Evolutionary conservation across 2,329 filamentous ascomycete species (phyloP).

Genomic region (Neofusicoccum cordaticola): DNA sequence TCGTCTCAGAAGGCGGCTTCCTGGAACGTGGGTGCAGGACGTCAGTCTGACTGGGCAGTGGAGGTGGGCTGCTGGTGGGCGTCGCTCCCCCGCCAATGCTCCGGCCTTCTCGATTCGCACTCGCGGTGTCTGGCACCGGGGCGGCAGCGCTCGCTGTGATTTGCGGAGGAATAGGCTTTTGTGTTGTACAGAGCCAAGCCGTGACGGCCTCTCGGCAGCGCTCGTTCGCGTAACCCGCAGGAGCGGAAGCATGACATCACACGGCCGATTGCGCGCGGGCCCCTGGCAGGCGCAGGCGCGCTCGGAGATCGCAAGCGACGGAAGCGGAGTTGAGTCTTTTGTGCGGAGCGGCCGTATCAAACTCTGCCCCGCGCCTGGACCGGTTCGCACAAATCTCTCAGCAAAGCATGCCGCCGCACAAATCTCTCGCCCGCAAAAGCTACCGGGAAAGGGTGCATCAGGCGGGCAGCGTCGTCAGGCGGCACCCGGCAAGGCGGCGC

Average conservation of each 20-base stretch:
- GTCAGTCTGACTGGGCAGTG: too few relatives aligned
- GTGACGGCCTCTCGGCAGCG: background rate
- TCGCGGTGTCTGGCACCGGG: too few relatives aligned
- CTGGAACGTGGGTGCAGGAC: too few relatives aligned
- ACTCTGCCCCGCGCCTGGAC: background rate
- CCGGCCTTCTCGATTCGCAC: too few relatives aligned
- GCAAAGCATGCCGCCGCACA: background rate
- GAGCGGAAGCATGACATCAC: background rate
- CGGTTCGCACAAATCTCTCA: conserved; percentile 10
- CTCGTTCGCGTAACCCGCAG: background rate
- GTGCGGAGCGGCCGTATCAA: conserved; percentile 14
- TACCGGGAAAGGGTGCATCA: background rate
- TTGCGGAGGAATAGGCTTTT: too few relatives aligned
- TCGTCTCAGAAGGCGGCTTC: too few relatives aligned
- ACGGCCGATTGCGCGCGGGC: background rate
- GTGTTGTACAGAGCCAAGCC: background rate
- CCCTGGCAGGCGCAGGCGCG: background rate
- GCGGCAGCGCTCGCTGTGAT: too few relatives aligned
- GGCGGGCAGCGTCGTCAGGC: background rate
- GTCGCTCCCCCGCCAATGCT: too few relatives aligned
- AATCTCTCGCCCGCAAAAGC: background rate
- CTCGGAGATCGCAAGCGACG: background rate
- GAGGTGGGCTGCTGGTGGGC: too few relatives aligned
- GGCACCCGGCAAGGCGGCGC: background rate
- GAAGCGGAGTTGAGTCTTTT: conserved; percentile 7